A percentile compares a stretch with the other conserved stretches of the same genome.
Conservation (phyloP, 129 eudicot species). For the Tagetes patula region DNA sequence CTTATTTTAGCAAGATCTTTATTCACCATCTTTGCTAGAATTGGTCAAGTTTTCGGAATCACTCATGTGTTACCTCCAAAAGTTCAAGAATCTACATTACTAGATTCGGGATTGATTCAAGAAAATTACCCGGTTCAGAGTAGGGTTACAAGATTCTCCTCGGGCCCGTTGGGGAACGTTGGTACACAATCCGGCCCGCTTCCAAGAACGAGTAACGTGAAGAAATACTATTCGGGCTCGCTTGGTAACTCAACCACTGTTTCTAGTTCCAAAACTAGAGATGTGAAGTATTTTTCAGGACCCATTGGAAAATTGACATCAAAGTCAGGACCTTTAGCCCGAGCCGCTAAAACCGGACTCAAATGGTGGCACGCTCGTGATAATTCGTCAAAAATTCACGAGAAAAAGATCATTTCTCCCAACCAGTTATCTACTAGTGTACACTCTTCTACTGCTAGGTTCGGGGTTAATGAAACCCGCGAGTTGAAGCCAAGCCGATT, state of each 20-base stretch:
- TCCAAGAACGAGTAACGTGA: slow-evolving; percentile 28
- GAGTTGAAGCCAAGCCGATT: slow-evolving; percentile 24
- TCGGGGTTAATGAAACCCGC: slow-evolving; percentile 20
- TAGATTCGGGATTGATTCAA: slow-evolving; percentile 46
- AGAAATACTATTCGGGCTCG: slow-evolving; percentile 54
- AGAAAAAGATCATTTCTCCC: slow-evolving; percentile 30
- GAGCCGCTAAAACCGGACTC: slow-evolving; percentile 36
- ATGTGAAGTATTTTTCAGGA: slow-evolving; percentile 43
- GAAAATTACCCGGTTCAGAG: slow-evolving; percentile 52
- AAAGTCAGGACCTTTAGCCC: slow-evolving; percentile 47
- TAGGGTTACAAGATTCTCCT: slow-evolving; percentile 38
- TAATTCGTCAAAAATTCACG: slow-evolving; percentile 35
- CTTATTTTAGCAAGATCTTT: slow-evolving; percentile 55
- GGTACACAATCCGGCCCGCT: slow-evolving; percentile 46
- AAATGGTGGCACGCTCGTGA: slow-evolving; percentile 47
- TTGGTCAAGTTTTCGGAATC: slow-evolving; percentile 66
- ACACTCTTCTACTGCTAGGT: slow-evolving; percentile 27
- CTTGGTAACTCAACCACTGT: slow-evolving; percentile 32
- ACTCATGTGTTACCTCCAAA: slow-evolving; percentile 41
- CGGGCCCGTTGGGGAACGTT: slow-evolving; percentile 41
- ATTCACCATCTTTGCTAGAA: slow-evolving; percentile 53
- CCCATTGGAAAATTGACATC: slow-evolving; percentile 45
- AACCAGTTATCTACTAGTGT: slow-evolving; percentile 26
- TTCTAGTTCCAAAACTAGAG: slow-evolving; percentile 31
- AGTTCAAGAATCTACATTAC: slow-evolving; percentile 30